Conservation (phyloP, 2,329 filamentous ascomycete genomes). For the Aspergillus eucalypticola region DNA sequence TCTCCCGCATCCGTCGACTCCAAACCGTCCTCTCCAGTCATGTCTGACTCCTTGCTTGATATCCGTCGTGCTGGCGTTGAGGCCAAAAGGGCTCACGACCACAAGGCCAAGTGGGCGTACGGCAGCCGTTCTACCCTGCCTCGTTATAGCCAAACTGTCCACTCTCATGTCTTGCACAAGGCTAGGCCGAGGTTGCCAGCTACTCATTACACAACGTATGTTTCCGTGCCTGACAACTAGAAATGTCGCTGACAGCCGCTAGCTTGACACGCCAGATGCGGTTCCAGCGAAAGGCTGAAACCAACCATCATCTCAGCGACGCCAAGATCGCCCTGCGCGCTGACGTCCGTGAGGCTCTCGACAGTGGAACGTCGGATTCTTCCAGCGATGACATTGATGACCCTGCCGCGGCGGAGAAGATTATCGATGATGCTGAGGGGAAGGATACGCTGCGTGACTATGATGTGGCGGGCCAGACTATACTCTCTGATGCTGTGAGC, state of each 20-base stretch:
- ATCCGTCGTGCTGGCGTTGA: slow-evolving; percentile 57
- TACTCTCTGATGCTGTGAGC: slow-evolving; percentile 57
- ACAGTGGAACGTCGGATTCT: slow-evolving; percentile 29
- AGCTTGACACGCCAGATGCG: slow-evolving; percentile 14
- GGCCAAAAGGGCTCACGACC: slow-evolving; percentile 42
- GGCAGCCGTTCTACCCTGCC: slow-evolving; percentile 26
- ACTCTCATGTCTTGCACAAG: slow-evolving; percentile 10
- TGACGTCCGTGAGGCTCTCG: slow-evolving; percentile 37
- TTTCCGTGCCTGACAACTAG: not conserved
- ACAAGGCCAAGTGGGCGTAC: slow-evolving; percentile 44
- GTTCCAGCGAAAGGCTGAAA: slow-evolving; percentile 14
- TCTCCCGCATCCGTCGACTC: not conserved
- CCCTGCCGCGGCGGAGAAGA: slow-evolving; percentile 47
- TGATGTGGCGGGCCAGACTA: slow-evolving; percentile 57
- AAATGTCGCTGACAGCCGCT: not conserved
- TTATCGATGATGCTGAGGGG: slow-evolving; percentile 48
- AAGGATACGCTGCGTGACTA: slow-evolving; percentile 56
- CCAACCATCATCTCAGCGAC: slow-evolving; percentile 21
- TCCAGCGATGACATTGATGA: slow-evolving; percentile 36
- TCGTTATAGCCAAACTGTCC: slow-evolving; percentile 1
- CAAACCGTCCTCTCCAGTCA: slow-evolving; percentile 15
- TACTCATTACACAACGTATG: slow-evolving; percentile 23
- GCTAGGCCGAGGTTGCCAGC: slow-evolving; percentile 22
- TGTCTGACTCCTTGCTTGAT: slow-evolving; percentile 48
- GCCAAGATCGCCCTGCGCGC: slow-evolving; percentile 30